Base-by-base conservation (phyloP, 345 rosid genomes). In the Brassica cretica region DNA sequence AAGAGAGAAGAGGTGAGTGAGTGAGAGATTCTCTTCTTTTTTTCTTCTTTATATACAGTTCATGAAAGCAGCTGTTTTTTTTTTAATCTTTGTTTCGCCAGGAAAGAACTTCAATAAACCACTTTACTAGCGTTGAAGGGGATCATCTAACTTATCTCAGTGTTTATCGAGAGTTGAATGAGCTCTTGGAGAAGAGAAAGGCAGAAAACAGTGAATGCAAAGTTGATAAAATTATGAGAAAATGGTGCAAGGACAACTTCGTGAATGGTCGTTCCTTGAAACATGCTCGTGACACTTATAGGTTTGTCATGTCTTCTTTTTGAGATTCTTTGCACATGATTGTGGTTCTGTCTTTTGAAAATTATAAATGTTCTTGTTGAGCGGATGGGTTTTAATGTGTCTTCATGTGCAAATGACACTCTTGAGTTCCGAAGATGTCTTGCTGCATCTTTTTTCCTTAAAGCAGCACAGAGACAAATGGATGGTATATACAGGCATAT, bases 201-300 rank as follows among this genome's bases (percentile, higher is more conserved):
- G 84, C 71, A 71, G 74, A 72, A 39, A 84, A 78, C 60, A 58
- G 68, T 41, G 85, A 66, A 21, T 21, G 24, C 53, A 88, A 87
- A 71, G 76, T 73, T 62, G 93, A 88, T 67, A 90, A 94, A 76
- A 37, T 86, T 80, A 29, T 89, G 72, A 87, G 87, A 71, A 91
- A 92, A 84, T 94, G 98, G 97, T 94, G 98, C 74, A 92, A 81
- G 84, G 95, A 86, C 39, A 92, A 92, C 79, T 92, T 85, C 59
- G 85, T 94, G 53, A 94, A 89, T 71, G 66, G 83, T 77, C 92
- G 97, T 64, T 86, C 97, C 59, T 73, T 94, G 66, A 87, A 85
- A 80, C 92, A 90, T 82, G 95, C 98, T n/a, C 91, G 89, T 8
- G 93, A 92, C 79, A 85, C 86, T 62, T 91, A 87, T 85, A 86